These are phyloP conservation scores for Gymnopilus junonius DNA, from an alignment of 768 basidiomycete genomes.

Conservation along the genomic window DNA sequence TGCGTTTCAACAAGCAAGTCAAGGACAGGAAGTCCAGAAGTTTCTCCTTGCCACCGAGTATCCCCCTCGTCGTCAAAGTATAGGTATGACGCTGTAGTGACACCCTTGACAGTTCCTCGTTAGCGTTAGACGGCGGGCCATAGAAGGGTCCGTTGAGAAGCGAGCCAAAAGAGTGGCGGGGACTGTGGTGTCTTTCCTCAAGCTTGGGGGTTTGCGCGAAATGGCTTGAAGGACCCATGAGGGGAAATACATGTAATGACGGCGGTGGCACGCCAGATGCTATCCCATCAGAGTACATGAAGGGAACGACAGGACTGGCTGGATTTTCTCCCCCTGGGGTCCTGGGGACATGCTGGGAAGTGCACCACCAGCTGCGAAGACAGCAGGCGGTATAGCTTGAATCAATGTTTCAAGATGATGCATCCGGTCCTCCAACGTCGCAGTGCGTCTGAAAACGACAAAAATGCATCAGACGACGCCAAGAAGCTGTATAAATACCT, in stretches of 20 bases:
- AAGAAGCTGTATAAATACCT: background rate
- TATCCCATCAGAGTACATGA: constrained; percentile 44
- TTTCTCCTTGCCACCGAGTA: constrained; percentile 91
- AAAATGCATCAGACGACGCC: constrained; percentile 1
- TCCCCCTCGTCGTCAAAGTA: constrained; percentile 89
- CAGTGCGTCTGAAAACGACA: constrained; percentile 58
- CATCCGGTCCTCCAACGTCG: constrained; percentile 88
- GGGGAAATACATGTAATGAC: constrained; percentile 75
- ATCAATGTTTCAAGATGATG: constrained; percentile 86
- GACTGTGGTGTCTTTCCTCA: constrained; percentile 51
- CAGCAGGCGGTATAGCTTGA: constrained; percentile 81
- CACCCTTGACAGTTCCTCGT: constrained; percentile 62
- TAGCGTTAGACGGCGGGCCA: constrained; percentile 40
- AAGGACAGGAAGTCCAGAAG: constrained; percentile 87
- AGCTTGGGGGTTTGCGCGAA: constrained; percentile 56
- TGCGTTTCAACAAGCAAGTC: constrained; percentile 82
- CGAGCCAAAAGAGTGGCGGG: constrained; percentile 43
- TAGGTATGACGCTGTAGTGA: constrained; percentile 79
- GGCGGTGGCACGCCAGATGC: constrained; percentile 75
- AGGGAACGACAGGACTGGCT: constrained; percentile 41
- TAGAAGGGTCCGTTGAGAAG: constrained; percentile 41
- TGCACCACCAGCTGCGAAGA: constrained; percentile 67
- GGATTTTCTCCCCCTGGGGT: constrained; percentile 25
- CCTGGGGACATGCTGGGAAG: constrained; percentile 35
- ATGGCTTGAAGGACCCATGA: constrained; percentile 82